A percentile compares a stretch with the other conserved stretches of the same genome.
Conservation (phyloP, 768 basidiomycete species). For the Leccinum ochraceum region DNA sequence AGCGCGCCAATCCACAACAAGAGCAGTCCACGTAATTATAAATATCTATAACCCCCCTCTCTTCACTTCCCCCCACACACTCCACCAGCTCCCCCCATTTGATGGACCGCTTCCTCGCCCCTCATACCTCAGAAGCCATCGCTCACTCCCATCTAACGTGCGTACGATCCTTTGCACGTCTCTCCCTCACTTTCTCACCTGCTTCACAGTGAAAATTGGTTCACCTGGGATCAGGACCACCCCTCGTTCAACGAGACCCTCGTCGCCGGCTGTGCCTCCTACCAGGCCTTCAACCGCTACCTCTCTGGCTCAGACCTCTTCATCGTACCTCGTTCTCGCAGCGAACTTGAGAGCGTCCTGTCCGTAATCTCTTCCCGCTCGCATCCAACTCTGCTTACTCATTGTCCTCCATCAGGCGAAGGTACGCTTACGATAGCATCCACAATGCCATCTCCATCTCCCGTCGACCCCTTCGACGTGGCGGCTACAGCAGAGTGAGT, state of each 20-base stretch:
- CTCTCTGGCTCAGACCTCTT: slow-evolving; percentile 71
- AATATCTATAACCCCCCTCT: background rate
- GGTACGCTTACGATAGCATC: slow-evolving; percentile 78
- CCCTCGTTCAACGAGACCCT: slow-evolving; percentile 71
- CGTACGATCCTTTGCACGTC: slow-evolving; percentile 21
- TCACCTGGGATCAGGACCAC: slow-evolving; percentile 69
- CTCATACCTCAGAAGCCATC: slow-evolving; percentile 70
- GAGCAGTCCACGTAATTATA: slow-evolving; percentile 9
- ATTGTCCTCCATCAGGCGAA: slow-evolving; percentile 44
- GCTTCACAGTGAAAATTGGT: slow-evolving; percentile 59
- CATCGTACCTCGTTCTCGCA: slow-evolving; percentile 61
- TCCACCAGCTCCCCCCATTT: background rate
- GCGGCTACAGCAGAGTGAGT: slow-evolving; percentile 56
- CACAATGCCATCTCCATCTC: slow-evolving; percentile 78
- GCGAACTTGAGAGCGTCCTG: slow-evolving; percentile 73
- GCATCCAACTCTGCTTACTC: slow-evolving; percentile 8
- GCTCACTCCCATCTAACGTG: slow-evolving; percentile 72
- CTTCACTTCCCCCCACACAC: background rate
- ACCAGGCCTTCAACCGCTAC: slow-evolving; percentile 75
- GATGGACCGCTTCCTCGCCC: slow-evolving; percentile 77
- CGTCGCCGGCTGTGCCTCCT: slow-evolving; percentile 77
- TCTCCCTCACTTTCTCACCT: slow-evolving; percentile 15
- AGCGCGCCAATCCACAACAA: slow-evolving; percentile 12
- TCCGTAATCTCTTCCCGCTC: slow-evolving; percentile 36
- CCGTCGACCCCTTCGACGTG: slow-evolving; percentile 58